Percentiles rank a stretch among this genome's conserved stretches.
phyloP scores from a whole-genome alignment of 1,284 basidiomycete species.

The Moniliophthora roreri region DNA sequence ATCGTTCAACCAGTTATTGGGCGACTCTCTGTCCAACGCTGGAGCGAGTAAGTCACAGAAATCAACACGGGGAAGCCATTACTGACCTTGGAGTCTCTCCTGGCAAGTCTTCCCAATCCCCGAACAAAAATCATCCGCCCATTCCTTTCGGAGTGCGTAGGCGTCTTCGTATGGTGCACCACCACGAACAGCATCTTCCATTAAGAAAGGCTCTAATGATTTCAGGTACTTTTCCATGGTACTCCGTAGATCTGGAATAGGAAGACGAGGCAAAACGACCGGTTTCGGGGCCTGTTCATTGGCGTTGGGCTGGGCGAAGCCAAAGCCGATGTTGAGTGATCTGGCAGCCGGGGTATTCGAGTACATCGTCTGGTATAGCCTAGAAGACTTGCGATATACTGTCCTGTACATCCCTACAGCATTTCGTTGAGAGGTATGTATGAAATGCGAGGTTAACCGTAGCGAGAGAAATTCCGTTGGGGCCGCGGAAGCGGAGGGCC shows the following conservation, averaged over 20 bases:
- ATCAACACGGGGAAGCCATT: constrained; percentile 5
- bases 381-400: not conserved
- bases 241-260: constrained; percentile 78
- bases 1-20: constrained; percentile 95
- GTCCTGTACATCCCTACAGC: too few species aligned
- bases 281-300: not conserved
- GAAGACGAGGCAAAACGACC: constrained; percentile 60
- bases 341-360: too few species aligned
- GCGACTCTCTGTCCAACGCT: constrained; percentile 86
- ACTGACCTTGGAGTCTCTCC: constrained; percentile 76
- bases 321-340: not conserved
- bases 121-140: constrained; percentile 72
- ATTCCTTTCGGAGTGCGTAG: constrained; percentile 59
- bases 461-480: too few species aligned
- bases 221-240: constrained; percentile 82
- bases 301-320: not conserved
- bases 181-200: constrained; percentile 69
- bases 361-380: not conserved
- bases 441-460: too few species aligned
- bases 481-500: too few species aligned
- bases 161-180: constrained; percentile 56
- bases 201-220: constrained; percentile 79
- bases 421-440: too few species aligned
- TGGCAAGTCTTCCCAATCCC: constrained; percentile 78
- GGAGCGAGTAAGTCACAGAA: constrained; percentile 13